Evolutionary conservation across 345 rosid genomes (phyloP).

Genomic region (Citrus sp.): DNA sequence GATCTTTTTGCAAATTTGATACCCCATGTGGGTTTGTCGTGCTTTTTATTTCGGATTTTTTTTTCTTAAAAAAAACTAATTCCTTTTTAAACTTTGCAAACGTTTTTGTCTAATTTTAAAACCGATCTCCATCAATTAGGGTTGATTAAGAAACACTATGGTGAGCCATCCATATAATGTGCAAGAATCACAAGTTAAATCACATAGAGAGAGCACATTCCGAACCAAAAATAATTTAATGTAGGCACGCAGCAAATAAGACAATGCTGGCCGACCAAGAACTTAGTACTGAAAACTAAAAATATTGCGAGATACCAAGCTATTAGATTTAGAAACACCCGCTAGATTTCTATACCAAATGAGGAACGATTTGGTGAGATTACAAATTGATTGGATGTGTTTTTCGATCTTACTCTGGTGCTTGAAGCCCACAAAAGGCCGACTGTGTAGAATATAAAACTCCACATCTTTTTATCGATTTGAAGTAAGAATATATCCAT

Average conservation of each 20-base stretch:
- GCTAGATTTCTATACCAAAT: neutral
- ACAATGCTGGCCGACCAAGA: neutral
- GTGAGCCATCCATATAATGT: slow-evolving; percentile 1
- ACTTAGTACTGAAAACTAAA: neutral
- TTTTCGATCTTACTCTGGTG: neutral
- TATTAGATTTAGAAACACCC: neutral
- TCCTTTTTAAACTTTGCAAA: neutral
- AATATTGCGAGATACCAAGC: neutral
- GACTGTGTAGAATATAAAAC: neutral
- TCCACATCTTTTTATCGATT: neutral
- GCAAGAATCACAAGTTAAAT: neutral
- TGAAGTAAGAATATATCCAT: slow-evolving; percentile 17
- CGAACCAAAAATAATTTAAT: neutral
- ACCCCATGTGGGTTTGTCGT: neutral
- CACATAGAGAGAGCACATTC: neutral
- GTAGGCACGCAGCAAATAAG: neutral
- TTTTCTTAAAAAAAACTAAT: neutral
- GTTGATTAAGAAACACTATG: neutral
- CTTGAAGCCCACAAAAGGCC: slow-evolving; percentile 1
- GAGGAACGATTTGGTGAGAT: neutral
- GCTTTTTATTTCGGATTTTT: neutral
- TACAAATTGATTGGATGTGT: neutral
- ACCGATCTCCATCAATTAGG: neutral
- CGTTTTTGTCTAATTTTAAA: neutral
- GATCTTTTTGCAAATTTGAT: neutral